Conservation (phyloP, 129 eudicot genomes). For the Pulicaria dysenterica region DNA sequence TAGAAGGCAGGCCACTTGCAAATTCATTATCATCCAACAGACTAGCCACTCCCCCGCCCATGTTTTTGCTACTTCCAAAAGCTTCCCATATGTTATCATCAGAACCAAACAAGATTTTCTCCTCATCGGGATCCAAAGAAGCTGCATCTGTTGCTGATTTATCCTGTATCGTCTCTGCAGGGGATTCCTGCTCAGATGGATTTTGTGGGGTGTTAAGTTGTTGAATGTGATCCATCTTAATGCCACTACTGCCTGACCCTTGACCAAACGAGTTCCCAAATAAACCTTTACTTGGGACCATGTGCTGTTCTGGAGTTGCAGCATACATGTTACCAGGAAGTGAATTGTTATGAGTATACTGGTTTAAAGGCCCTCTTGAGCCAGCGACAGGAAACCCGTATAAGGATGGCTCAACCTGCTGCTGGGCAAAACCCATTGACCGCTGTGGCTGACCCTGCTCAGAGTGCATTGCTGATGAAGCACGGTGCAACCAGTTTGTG, state of each 20-base stretch:
- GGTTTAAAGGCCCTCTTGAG: slow-evolving; percentile 50
- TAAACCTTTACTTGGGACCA: slow-evolving; percentile 46
- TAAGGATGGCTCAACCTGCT: slow-evolving; percentile 75
- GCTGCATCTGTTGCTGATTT: slow-evolving; percentile 41
- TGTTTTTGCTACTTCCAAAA: slow-evolving; percentile 56
- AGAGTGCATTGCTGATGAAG: slow-evolving; percentile 57
- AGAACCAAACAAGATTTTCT: slow-evolving; percentile 82
- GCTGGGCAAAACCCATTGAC: slow-evolving; percentile 51
- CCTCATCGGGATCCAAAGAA: slow-evolving; percentile 81
- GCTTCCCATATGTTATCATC: slow-evolving; percentile 93
- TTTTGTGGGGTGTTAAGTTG: slow-evolving; percentile 44
- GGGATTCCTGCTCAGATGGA: slow-evolving; percentile 38
- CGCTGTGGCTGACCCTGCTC: slow-evolving; percentile 65
- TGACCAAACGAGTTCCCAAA: slow-evolving; percentile 55
- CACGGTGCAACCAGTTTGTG: slow-evolving; percentile 66
- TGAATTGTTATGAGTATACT: slow-evolving; percentile 47
- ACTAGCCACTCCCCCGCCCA: slow-evolving; percentile 44
- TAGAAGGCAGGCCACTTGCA: slow-evolving; percentile 53
- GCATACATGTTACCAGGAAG: slow-evolving; percentile 55
- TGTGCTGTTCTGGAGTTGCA: slow-evolving; percentile 47
- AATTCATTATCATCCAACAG: slow-evolving; percentile 52
- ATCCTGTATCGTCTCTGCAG: slow-evolving; percentile 39
- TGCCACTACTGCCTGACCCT: slow-evolving; percentile 41
- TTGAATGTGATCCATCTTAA: slow-evolving; percentile 44
- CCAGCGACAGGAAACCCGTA: slow-evolving; percentile 77